These are phyloP conservation scores for Eutypella sp. DNA, from an alignment of 2,329 filamentous ascomycete species.

Conservation along the genomic window DNA sequence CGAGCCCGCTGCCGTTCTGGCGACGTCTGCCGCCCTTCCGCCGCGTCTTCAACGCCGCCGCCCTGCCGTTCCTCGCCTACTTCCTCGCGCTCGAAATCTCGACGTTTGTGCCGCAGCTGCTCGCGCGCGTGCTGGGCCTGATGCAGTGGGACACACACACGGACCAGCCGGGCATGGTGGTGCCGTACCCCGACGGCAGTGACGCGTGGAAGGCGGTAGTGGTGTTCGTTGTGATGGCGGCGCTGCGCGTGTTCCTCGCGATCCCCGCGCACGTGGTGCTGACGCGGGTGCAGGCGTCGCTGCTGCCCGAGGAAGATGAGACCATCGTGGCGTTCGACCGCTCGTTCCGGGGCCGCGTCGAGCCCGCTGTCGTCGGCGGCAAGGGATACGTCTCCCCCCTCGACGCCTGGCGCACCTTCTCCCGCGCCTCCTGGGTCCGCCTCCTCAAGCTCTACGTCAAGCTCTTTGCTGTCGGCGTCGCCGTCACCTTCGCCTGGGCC, in stretches of 20 bases:
- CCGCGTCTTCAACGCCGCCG: constrained; percentile 62
- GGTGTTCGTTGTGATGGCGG: constrained; percentile 40
- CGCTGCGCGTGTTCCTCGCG: constrained; percentile 57
- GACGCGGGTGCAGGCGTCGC: constrained; percentile 78
- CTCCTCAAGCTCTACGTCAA: constrained; percentile 73
- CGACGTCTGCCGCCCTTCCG: constrained; percentile 63
- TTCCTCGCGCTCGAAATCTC: constrained; percentile 53
- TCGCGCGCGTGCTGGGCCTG: constrained; percentile 46
- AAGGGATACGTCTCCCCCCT: constrained; percentile 64
- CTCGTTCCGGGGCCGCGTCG: constrained; percentile 71
- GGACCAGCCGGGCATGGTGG: constrained; percentile 31
- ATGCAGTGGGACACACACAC: constrained; percentile 32
- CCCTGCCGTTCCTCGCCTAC: constrained; percentile 59
- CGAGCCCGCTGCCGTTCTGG: constrained; percentile 59
- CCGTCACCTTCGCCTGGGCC: constrained; percentile 40
- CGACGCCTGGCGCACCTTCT: constrained; percentile 77
- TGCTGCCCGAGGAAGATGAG: constrained; percentile 76
- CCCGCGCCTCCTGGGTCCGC: constrained; percentile 65
- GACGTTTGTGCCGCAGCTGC: constrained; percentile 39
- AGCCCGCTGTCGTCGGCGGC: constrained; percentile 69
- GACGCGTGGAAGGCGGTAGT: constrained; percentile 42
- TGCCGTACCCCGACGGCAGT: constrained; percentile 32
- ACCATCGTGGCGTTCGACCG: constrained; percentile 89
- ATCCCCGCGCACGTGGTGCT: constrained; percentile 75
- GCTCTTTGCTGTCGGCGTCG: constrained; percentile 53